Conservation (phyloP, 2,329 filamentous ascomycete genomes). For the Akanthomyces uredinophilus region DNA sequence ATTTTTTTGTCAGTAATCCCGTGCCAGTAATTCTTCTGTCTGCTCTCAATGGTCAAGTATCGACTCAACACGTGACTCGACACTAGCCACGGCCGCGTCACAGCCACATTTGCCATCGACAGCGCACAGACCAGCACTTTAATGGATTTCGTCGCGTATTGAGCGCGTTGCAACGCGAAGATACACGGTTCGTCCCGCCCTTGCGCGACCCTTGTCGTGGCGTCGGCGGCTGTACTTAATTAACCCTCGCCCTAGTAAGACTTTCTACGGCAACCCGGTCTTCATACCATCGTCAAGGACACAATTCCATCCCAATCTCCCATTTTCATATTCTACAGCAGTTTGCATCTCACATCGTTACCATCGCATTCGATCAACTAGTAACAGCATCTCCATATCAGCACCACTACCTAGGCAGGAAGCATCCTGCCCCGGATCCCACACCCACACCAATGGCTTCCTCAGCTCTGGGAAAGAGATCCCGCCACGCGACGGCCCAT, state of each 20-base stretch:
- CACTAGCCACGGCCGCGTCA: slow-evolving; percentile 7
- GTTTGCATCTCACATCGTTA: neutral
- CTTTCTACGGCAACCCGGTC: neutral
- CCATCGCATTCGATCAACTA: neutral
- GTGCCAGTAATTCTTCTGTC: too few species aligned
- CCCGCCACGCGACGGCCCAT: slow-evolving; percentile 17
- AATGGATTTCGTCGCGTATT: slow-evolving; percentile 25
- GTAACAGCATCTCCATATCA: neutral
- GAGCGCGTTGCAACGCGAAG: slow-evolving; percentile 29
- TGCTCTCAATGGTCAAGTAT: neutral
- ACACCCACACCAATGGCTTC: slow-evolving; percentile 19
- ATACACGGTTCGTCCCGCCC: slow-evolving; percentile 12
- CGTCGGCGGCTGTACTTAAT: slow-evolving; percentile 21
- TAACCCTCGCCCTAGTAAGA: slow-evolving; percentile 6
- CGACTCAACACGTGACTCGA: neutral
- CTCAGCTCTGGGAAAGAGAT: slow-evolving; percentile 22
- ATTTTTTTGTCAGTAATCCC: neutral
- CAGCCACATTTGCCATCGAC: neutral
- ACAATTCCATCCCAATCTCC: neutral
- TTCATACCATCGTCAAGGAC: neutral
- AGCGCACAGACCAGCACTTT: slow-evolving; percentile 25
- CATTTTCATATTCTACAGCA: neutral
- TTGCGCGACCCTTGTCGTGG: slow-evolving; percentile 15
- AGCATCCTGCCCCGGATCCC: neutral
- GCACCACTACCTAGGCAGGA: slow-evolving; percentile 6